These are phyloP conservation scores for Cystobasidium tubakii DNA, from an alignment of 768 basidiomycete genomes.

Conservation along the genomic window DNA sequence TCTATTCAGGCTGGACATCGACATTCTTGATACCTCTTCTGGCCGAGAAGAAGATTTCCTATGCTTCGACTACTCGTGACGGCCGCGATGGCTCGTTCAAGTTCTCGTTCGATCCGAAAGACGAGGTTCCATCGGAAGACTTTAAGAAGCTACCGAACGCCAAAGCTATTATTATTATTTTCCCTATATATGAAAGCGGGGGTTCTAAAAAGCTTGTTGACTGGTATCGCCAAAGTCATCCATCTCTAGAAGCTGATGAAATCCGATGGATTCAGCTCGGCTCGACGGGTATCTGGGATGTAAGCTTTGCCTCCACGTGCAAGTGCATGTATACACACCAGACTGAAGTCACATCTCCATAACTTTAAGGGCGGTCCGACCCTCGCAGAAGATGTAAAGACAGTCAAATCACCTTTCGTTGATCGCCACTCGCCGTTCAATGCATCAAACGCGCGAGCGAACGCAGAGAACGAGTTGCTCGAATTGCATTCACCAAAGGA, in stretches of 20 bases:
- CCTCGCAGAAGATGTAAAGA: constrained; percentile 39
- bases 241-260: constrained; percentile 41
- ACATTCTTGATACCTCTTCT: constrained; percentile 60
- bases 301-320: background rate
- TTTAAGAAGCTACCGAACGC: constrained; percentile 57
- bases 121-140: constrained; percentile 51
- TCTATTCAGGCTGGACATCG: constrained; percentile 57
- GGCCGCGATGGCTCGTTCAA: constrained; percentile 55
- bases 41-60: constrained; percentile 50
- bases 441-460: constrained; percentile 52
- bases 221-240: constrained; percentile 53
- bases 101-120: constrained; percentile 58
- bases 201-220: constrained; percentile 55
- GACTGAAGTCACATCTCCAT: background rate
- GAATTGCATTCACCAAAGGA: constrained; percentile 48
- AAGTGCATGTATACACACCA: background rate
- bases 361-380: constrained; percentile 46
- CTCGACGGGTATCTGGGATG: constrained; percentile 59
- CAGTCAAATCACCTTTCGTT: constrained; percentile 51
- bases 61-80: constrained; percentile 58
- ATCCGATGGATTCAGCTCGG: constrained; percentile 61
- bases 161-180: constrained; percentile 55
- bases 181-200: constrained; percentile 48
- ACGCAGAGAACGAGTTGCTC: constrained; percentile 59
- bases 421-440: constrained; percentile 57